These are phyloP conservation scores for Pseudocercospora vitis DNA, from an alignment of 2,329 filamentous ascomycete genomes.

Conservation along the genomic window DNA sequence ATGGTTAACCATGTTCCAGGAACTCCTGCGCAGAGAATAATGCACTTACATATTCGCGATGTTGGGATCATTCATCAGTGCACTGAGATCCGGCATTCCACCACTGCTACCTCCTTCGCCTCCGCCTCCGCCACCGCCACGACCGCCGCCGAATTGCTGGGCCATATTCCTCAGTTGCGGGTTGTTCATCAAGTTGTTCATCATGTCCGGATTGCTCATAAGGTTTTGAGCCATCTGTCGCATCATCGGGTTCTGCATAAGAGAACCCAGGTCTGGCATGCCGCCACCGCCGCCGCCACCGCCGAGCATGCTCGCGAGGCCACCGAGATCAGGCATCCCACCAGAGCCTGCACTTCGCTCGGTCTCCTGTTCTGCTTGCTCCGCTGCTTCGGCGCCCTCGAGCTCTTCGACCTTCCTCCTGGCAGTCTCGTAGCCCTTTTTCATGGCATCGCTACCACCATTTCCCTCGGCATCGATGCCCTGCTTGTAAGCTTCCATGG, in stretches of 20 bases:
- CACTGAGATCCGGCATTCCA: conserved; percentile 83
- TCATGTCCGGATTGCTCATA: conserved; percentile 93
- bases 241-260: conserved; percentile 99
- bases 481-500: conserved; percentile 90
- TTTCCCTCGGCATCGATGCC: conserved; percentile 93
- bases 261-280: conserved; percentile 81
- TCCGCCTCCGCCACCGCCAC: conserved; percentile 40
- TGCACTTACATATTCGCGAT: conserved; percentile 88
- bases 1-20: background rate
- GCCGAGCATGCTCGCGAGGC: conserved; percentile 51
- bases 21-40: background rate
- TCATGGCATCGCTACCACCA: conserved; percentile 95
- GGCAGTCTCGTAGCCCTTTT: conserved; percentile 92
- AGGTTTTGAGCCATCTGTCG: conserved; percentile 93
- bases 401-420: conserved; percentile 84
- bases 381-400: conserved; percentile 39
- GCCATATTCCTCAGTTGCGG: conserved; percentile 86
- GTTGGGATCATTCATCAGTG: conserved; percentile 86
- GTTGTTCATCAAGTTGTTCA: conserved; percentile 92
- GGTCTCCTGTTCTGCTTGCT: conserved; percentile 42
- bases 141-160: conserved; percentile 65
- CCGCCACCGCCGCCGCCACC: conserved; percentile 70
- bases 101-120: conserved; percentile 54
- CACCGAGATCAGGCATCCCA: conserved; percentile 47
- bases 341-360: conserved; percentile 37